Evolutionary conservation across 2,329 filamentous ascomycete species (phyloP), one percentile per base, ranked within the genome.

Genomic region (Fulvia fulva): DNA sequence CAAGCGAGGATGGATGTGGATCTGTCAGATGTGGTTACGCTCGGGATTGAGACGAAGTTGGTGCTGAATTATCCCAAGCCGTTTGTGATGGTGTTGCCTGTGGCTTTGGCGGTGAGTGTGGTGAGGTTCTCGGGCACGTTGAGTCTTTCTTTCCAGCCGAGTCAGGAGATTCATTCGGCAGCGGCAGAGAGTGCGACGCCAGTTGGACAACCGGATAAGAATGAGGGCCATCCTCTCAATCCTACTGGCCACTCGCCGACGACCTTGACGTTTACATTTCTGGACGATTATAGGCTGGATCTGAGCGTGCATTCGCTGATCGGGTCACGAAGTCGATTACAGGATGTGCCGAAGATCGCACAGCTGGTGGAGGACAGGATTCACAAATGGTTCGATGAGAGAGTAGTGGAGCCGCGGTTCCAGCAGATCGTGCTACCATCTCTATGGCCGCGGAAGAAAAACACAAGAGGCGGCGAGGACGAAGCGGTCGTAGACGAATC

Each of bases 1-100:
- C 94, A 99, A 74, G 94, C 94, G 0, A 81, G 92, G 59, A 96
- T 99, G 90, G 94, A 99, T 74, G 92, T 99, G 34, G 94, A 99
- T 73, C 78, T 99, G 58, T 94, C 89, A 74, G 94, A 99, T 75
- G 92, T 96, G 75, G 90, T 99, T 59, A 99, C 94, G 0, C 80
- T 99, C 55, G 94, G 91, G 0, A 82, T 99, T 25, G 94, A 99
- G 78, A 99, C 94, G 2, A 96, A 94, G 67, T 79, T 99, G 62
- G 81, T 96, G 50, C 82, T 99, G 56, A 99, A 99, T 75, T 99
- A 96, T 72, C 94, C 94, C 0, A 95, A 92, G 71, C 90, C 90
- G 7, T 80, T 91, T 55, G 90, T 91, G 5, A 94, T 94, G 0
- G 88, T 97, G 7, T 80, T 99, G 0, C 94, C 94, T 2, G 92